Conservation (phyloP, 305 asterid genomes). For the Andrographis paniculata region DNA sequence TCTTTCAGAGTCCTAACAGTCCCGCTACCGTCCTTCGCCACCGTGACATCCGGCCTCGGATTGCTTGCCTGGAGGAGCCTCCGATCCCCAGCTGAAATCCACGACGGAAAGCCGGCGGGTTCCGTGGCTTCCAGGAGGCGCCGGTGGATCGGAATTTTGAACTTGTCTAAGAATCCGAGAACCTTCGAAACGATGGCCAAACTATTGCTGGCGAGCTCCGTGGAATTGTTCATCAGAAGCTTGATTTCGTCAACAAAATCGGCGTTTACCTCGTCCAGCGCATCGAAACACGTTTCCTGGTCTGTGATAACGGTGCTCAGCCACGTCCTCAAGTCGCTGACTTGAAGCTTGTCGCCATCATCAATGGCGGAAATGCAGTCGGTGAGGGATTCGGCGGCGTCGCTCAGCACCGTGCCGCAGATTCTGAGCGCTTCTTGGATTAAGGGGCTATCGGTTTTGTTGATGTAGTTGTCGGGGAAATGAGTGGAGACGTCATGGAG, state of each 20-base stretch:
- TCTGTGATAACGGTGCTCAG: constrained; percentile 59
- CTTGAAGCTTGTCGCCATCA: constrained; percentile 15
- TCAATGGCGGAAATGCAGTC: constrained; percentile 33
- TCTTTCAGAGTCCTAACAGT: constrained; percentile 35
- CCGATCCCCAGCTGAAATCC: constrained; percentile 56
- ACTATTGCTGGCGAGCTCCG: constrained; percentile 63
- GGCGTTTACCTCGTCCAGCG: constrained; percentile 49
- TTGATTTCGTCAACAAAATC: constrained; percentile 30
- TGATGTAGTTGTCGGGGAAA: constrained; percentile 27
- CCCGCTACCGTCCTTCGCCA: constrained; percentile 63
- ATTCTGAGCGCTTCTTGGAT: constrained; percentile 44
- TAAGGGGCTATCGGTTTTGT: constrained; percentile 14
- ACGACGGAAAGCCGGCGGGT: constrained; percentile 37
- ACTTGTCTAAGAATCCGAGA: constrained; percentile 28
- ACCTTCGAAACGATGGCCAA: constrained; percentile 63
- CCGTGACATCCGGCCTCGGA: constrained; percentile 53
- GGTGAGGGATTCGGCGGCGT: constrained; percentile 50
- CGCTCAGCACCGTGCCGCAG: constrained; percentile 42
- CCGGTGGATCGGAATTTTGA: constrained; percentile 43
- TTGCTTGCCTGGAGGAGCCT: constrained; percentile 39
- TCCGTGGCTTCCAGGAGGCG: constrained; percentile 25
- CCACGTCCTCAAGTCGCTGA: constrained; percentile 56
- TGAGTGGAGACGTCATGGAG: constrained; percentile 23
- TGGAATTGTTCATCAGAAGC: constrained; percentile 41
- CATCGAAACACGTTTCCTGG: constrained; percentile 71